Evolutionary conservation across 768 basidiomycete species (phyloP).

Genomic region (Phylloporus sp.): DNA sequence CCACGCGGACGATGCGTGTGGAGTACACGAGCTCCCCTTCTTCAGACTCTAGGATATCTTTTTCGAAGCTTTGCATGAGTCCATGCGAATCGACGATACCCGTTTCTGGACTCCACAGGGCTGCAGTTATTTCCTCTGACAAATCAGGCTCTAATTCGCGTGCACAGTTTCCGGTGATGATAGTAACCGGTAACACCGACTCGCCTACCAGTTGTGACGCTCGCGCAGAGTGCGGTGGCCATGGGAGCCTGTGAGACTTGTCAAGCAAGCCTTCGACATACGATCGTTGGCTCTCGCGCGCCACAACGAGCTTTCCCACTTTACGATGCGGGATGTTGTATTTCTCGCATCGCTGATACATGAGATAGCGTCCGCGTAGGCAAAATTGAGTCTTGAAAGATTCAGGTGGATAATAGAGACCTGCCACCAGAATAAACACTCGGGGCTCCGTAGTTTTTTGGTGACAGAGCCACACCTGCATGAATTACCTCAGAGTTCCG

Average conservation of each 20-base stretch:
- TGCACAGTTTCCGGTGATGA: conserved; percentile 67
- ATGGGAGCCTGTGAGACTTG: conserved; percentile 53
- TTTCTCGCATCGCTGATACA: conserved; percentile 71
- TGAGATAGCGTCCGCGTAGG: conserved; percentile 76
- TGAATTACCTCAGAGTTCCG: conserved; percentile 96
- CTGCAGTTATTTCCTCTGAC: conserved; percentile 61
- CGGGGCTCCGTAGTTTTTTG: not conserved
- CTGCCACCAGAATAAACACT: conserved; percentile 34
- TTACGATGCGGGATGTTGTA: conserved; percentile 65
- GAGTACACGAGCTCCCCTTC: conserved; percentile 68
- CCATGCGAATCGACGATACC: conserved; percentile 89
- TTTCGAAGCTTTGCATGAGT: conserved; percentile 79
- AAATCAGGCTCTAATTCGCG: conserved; percentile 80
- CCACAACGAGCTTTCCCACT: conserved; percentile 89
- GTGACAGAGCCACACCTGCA: conserved; percentile 48
- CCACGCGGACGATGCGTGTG: conserved; percentile 83
- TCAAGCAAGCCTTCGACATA: conserved; percentile 70
- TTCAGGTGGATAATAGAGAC: conserved; percentile 76
- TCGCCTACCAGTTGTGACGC: conserved; percentile 20
- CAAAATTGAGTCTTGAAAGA: conserved; percentile 87
- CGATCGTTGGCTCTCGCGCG: conserved; percentile 54
- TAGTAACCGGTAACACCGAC: conserved; percentile 53
- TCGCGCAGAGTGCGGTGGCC: conserved; percentile 42
- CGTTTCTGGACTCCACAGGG: conserved; percentile 80
- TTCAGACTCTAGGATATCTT: conserved; percentile 71